These are phyloP conservation scores for Piromyces finnis DNA, from an alignment of 192 early-diverging fungal species.

Conservation along the genomic window DNA sequence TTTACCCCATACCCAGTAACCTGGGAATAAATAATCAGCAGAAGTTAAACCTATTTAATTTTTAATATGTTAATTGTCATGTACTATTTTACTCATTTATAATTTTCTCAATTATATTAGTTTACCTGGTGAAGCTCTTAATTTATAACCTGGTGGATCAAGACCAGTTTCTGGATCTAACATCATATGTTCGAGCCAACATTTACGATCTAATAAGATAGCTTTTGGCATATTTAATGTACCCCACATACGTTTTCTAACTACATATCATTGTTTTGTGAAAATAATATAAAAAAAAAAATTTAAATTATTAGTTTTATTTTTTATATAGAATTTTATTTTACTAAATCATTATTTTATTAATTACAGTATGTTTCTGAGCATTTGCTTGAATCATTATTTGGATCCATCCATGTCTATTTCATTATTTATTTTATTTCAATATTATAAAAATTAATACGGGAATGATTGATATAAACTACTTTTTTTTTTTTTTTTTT, in stretches of 20 bases:
- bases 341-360: too few relatives aligned
- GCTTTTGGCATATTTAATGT: slow-evolving; percentile 61
- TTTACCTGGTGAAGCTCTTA: slow-evolving; percentile 57
- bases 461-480: too few relatives aligned
- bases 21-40: not conserved
- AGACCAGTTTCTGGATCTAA: slow-evolving; percentile 65
- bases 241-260: slow-evolving; percentile 3
- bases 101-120: not conserved
- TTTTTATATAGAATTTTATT: too few relatives aligned
- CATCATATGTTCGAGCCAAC: slow-evolving; percentile 70
- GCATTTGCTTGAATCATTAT: not conserved
- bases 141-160: slow-evolving; percentile 62
- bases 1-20: not conserved
- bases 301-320: too few relatives aligned
- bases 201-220: slow-evolving; percentile 65
- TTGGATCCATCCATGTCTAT: not conserved
- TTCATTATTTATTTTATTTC: not conserved
- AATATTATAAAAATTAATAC: too few relatives aligned
- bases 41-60: not conserved
- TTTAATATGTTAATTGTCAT: too few relatives aligned
- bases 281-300: too few relatives aligned
- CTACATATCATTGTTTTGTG: not conserved
- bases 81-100: not conserved
- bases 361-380: not conserved
- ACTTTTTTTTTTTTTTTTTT: not conserved